Conservation (phyloP, 1,139 yeast species). For the Trichomonascaceae sp. region DNA sequence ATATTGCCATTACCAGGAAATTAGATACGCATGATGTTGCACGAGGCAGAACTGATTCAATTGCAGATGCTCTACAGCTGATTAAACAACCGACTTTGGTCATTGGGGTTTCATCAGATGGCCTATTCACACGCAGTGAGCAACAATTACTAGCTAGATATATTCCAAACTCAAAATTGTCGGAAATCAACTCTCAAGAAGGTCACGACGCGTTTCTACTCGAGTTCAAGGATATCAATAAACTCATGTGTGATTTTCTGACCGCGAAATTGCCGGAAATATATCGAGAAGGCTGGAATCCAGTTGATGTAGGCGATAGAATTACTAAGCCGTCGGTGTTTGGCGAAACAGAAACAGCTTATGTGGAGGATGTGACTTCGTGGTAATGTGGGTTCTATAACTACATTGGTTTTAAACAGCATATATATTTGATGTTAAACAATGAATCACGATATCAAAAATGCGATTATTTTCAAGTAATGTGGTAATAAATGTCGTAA, state of each 20-base stretch:
- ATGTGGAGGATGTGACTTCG: conserved; percentile 43
- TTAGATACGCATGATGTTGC: conserved; percentile 92
- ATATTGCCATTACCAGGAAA: conserved; percentile 86
- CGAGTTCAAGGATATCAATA: conserved; percentile 79
- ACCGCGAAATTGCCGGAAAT: conserved; percentile 49
- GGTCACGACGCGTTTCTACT: conserved; percentile 96
- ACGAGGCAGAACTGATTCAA: conserved; percentile 57
- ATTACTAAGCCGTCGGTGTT: conserved; percentile 66
- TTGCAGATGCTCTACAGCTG: conserved; percentile 48
- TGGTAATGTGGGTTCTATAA: conserved; percentile 41
- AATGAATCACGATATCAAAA: background rate
- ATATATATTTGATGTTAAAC: background rate
- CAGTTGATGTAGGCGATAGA: conserved; percentile 41
- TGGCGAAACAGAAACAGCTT: conserved; percentile 72
- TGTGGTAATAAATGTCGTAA: background rate
- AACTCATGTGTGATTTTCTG: conserved; percentile 62
- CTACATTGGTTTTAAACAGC: background rate
- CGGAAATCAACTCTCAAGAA: conserved; percentile 82
- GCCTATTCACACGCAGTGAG: conserved; percentile 84
- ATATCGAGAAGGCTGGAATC: conserved; percentile 50
- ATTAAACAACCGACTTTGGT: conserved; percentile 71
- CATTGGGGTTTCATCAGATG: conserved; percentile 88
- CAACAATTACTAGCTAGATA: conserved; percentile 76
- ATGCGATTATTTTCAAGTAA: background rate
- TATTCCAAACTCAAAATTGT: conserved; percentile 63